Conservation (phyloP, 495 filamentous ascomycete species). For the Lasiosphaeria ovina region DNA sequence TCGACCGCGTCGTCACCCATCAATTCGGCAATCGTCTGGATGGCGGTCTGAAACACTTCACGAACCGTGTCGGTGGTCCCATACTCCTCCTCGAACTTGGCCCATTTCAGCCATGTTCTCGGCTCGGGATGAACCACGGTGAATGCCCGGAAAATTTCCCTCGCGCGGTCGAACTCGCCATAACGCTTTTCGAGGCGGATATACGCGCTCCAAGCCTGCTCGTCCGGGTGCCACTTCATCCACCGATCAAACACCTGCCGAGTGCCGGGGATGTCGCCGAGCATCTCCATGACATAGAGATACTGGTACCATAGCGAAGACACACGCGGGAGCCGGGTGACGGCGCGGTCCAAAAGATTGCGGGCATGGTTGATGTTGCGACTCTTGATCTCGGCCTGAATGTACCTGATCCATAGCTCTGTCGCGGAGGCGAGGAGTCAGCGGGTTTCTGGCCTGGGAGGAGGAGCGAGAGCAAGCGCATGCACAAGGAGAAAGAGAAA, state of each 20-base stretch:
- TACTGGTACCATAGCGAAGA: slow-evolving; percentile 99
- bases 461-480: neutral
- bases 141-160: slow-evolving; percentile 85
- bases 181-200: slow-evolving; percentile 97
- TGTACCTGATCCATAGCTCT: slow-evolving; percentile 71
- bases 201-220: slow-evolving; percentile 91
- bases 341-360: slow-evolving; percentile 90
- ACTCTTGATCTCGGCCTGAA: slow-evolving; percentile 94
- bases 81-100: slow-evolving; percentile 92
- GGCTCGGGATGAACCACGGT: slow-evolving; percentile 93
- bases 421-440: slow-evolving; percentile 6
- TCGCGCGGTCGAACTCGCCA: slow-evolving; percentile 79
- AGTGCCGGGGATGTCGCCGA: slow-evolving; percentile 88
- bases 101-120: slow-evolving; percentile 98
- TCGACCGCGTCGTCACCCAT: slow-evolving; percentile 96
- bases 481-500: slow-evolving; percentile 36
- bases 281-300: slow-evolving; percentile 97
- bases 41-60: slow-evolving; percentile 86
- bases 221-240: slow-evolving; percentile 98
- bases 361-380: slow-evolving; percentile 96
- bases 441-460: neutral
- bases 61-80: slow-evolving; percentile 88
- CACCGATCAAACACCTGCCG: slow-evolving; percentile 95
- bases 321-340: slow-evolving; percentile 84
- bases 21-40: slow-evolving; percentile 86